phyloP scores from a whole-genome alignment of 1,139 yeast species.

The Taphrina confusa region DNA sequence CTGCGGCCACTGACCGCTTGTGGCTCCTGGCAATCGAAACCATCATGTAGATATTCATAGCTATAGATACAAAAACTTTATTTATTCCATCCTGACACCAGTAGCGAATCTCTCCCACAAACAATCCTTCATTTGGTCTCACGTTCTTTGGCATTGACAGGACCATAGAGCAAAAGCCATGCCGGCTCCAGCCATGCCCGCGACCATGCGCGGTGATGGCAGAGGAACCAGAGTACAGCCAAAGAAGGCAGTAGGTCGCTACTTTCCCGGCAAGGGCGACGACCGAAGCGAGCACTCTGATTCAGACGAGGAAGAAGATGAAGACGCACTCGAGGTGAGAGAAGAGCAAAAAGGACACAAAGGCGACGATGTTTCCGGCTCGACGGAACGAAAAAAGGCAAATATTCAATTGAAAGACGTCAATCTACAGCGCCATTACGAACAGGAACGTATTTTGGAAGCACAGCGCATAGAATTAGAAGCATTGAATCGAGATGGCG shows the following conservation, averaged over 20 bases:
- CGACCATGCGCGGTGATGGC: conserved; percentile 24
- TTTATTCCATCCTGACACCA: too few species aligned
- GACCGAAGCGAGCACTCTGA: neutral
- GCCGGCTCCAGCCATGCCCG: conserved; percentile 27
- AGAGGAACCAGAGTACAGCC: conserved; percentile 2
- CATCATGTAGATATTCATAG: too few species aligned
- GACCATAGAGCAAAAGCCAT: too few species aligned
- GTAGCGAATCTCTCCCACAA: too few species aligned
- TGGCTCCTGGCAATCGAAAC: too few species aligned
- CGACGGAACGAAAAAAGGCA: neutral
- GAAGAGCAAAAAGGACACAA: neutral
- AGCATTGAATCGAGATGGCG: neutral
- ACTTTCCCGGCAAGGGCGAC: conserved; percentile 20
- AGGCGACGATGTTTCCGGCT: neutral
- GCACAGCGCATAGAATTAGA: neutral
- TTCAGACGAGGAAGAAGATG: neutral
- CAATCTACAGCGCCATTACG: conserved; percentile 9
- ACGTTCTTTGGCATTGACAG: too few species aligned
- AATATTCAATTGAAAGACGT: neutral
- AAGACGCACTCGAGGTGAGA: neutral
- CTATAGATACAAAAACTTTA: too few species aligned
- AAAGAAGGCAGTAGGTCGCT: conserved; percentile 9
- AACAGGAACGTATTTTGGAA: conserved; percentile 2
- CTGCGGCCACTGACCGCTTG: too few species aligned
- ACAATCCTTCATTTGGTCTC: too few species aligned